Evolutionary conservation across 139 green algal genomes (phyloP).

Genomic region (Tetradesmus obliquus): DNA sequence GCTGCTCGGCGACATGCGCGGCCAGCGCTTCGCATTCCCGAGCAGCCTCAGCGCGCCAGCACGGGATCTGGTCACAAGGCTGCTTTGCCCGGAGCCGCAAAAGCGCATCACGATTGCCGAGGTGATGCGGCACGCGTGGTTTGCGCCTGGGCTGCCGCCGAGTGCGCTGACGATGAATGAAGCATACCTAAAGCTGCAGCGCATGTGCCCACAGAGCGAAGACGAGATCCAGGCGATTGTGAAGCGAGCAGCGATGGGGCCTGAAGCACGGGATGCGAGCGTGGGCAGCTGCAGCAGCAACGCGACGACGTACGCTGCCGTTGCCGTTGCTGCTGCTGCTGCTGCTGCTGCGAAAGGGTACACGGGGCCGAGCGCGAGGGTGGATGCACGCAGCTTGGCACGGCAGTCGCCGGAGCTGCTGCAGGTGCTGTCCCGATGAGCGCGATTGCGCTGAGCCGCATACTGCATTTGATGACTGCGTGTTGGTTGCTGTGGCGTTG

Average conservation of each 20-base stretch:
- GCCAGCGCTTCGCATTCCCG: background rate
- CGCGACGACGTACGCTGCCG: background rate
- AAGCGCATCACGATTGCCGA: conserved; percentile 11
- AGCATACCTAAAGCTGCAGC: background rate
- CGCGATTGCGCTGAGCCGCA: background rate
- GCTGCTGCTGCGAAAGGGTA: no score
- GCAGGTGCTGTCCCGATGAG: background rate
- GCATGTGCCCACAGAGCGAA: background rate
- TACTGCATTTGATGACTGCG: background rate
- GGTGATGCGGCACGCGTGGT: conserved; percentile 9
- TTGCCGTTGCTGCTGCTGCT: no score
- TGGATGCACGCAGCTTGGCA: background rate
- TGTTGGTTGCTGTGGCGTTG: no score
- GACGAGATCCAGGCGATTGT: conserved; percentile 29
- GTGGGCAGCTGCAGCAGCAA: background rate
- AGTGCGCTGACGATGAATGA: conserved; percentile 22
- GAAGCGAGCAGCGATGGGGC: background rate
- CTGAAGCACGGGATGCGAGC: background rate
- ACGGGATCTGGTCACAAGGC: background rate
- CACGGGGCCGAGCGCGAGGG: background rate
- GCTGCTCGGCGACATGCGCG: conserved; percentile 14
- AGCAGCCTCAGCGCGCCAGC: background rate
- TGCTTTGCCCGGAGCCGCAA: conserved; percentile 12
- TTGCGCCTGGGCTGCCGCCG: background rate
- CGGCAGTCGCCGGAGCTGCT: background rate